Evolutionary conservation across 768 basidiomycete genomes (phyloP).

Genomic region (Collybia sp.): DNA sequence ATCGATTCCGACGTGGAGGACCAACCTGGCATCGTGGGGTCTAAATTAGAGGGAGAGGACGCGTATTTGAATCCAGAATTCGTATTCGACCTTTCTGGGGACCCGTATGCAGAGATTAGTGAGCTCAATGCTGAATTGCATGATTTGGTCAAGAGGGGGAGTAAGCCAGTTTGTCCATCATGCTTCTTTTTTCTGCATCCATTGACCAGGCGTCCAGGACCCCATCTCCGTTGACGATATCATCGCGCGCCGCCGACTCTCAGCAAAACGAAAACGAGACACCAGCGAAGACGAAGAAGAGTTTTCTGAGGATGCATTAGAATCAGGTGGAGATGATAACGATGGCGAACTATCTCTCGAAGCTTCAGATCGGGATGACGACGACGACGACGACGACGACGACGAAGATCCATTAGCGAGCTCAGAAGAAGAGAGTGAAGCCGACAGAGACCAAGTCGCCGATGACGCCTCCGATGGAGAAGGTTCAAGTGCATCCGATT

Average conservation of each 20-base stretch:
- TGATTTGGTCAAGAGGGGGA: conserved; percentile 59
- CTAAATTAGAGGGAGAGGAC: conserved; percentile 36
- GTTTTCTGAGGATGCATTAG: conserved; percentile 26
- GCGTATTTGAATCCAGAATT: conserved; percentile 76
- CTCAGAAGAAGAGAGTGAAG: conserved; percentile 29
- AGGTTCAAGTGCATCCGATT: conserved; percentile 28
- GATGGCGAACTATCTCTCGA: conserved; percentile 19
- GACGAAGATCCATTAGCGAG: conserved; percentile 19
- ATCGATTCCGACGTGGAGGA: conserved; percentile 79
- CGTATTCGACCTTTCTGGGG: conserved; percentile 73
- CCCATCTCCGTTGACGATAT: conserved; percentile 92
- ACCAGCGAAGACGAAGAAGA: conserved; percentile 30
- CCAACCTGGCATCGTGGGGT: conserved; percentile 14
- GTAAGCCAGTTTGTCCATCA: conserved; percentile 48
- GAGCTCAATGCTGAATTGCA: conserved; percentile 32
- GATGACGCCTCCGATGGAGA: conserved; percentile 18
- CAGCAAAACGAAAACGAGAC: conserved; percentile 63
- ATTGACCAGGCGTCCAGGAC: conserved; percentile 32
- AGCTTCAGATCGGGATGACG: conserved; percentile 18
- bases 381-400: conserved; percentile 26
- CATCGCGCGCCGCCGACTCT: conserved; percentile 65
- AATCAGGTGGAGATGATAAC: conserved; percentile 21
- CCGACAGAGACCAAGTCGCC: conserved; percentile 23
- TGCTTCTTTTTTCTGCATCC: conserved; percentile 5
- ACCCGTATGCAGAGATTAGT: conserved; percentile 58